Evolutionary conservation across 2,329 filamentous ascomycete species (phyloP).

Genomic region (Pestalotiopsis sp.): DNA sequence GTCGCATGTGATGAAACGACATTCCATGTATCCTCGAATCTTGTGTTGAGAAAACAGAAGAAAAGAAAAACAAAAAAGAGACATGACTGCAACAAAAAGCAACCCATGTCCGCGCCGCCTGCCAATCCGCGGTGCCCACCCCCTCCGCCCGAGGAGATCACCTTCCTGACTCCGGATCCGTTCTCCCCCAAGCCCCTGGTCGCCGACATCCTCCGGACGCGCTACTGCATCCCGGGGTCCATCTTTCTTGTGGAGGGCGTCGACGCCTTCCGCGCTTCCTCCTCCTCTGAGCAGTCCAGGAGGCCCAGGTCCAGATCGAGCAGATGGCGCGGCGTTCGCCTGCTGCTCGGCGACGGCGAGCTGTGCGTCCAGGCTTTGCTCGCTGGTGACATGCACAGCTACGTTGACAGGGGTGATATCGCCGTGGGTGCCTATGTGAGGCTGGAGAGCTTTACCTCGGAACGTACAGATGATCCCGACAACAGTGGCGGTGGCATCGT

Average conservation of each 20-base stretch:
- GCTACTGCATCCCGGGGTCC: slow-evolving; percentile 46
- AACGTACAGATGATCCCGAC: slow-evolving; percentile 13
- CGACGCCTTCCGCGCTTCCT: slow-evolving; percentile 36
- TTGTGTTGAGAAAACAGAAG: not conserved
- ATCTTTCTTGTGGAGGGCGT: slow-evolving; percentile 51
- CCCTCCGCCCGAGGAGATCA: slow-evolving; percentile 16
- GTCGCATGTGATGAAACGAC: not conserved
- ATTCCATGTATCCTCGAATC: not conserved
- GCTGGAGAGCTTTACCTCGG: slow-evolving; percentile 41
- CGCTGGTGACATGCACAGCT: slow-evolving; percentile 43
- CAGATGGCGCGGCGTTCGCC: slow-evolving; percentile 44
- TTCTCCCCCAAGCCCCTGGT: slow-evolving; percentile 42
- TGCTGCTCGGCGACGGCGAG: slow-evolving; percentile 54
- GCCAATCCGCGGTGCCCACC: not conserved
- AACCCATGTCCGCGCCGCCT: not conserved
- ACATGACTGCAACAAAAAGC: not conserved
- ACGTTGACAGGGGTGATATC: slow-evolving; percentile 47
- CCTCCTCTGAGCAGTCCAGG: slow-evolving; percentile 13
- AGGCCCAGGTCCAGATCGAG: slow-evolving; percentile 17
- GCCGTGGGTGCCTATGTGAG: slow-evolving; percentile 49
- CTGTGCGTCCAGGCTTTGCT: slow-evolving; percentile 56
- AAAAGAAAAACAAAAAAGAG: not conserved
- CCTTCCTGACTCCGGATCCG: slow-evolving; percentile 26
- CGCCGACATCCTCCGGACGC: slow-evolving; percentile 47
- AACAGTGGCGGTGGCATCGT: slow-evolving; percentile 20